phyloP scores from a whole-genome alignment of 768 basidiomycete genomes.

The Xerocomellus amylosporus region DNA sequence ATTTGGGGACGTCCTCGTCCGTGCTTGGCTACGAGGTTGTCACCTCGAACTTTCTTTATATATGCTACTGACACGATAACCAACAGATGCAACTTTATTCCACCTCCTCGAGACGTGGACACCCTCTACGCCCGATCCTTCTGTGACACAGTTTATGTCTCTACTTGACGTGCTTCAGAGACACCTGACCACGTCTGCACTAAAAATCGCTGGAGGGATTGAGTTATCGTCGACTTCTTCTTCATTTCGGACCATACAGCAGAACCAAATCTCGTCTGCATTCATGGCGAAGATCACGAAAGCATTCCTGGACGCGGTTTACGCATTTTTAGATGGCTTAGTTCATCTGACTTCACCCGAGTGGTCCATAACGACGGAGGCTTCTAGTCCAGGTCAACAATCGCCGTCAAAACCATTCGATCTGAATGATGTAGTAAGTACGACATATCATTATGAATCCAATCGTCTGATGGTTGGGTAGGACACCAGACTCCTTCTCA shows the following conservation, averaged over 20 bases:
- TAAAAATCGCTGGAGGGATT: slow-evolving; percentile 77
- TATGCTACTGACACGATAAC: slow-evolving; percentile 3
- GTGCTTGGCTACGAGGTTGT: slow-evolving; percentile 81
- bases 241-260: slow-evolving; percentile 51
- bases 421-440: slow-evolving; percentile 57
- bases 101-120: slow-evolving; percentile 88
- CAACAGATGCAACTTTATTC: slow-evolving; percentile 75
- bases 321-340: slow-evolving; percentile 84
- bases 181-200: slow-evolving; percentile 69
- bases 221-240: slow-evolving; percentile 51
- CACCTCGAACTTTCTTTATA: background rate
- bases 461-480: slow-evolving; percentile 31
- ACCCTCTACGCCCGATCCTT: slow-evolving; percentile 56
- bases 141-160: slow-evolving; percentile 71
- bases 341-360: slow-evolving; percentile 76
- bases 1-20: slow-evolving; percentile 77
- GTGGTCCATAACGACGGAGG: slow-evolving; percentile 36
- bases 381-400: slow-evolving; percentile 7
- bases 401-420: slow-evolving; percentile 43
- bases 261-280: slow-evolving; percentile 57
- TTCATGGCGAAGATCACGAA: slow-evolving; percentile 75
- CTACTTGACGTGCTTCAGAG: slow-evolving; percentile 80
- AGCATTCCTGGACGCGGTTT: slow-evolving; percentile 81
- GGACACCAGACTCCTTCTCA: slow-evolving; percentile 85
- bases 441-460: background rate